Evolutionary conservation across 2,329 filamentous ascomycete species (phyloP), one percentile per base, ranked within the genome.

Genomic region (Cladosporium sp.): DNA sequence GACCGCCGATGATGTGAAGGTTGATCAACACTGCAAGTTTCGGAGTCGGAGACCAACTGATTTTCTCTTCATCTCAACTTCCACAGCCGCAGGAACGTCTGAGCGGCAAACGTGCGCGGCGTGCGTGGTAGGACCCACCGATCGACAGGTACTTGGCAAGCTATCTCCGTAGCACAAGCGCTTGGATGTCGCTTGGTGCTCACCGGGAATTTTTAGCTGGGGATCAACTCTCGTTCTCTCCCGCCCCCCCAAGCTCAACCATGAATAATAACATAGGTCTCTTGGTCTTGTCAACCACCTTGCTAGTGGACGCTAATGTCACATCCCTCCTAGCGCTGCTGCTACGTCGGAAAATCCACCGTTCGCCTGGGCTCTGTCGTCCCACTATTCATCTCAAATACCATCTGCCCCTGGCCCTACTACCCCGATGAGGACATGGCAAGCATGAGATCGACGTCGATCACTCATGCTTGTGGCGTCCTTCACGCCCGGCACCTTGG

Each of bases 311-410:
- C 22, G 9, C 22, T 27, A 27, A 9, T 27, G 22, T 27, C 22
- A 27, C 9, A 9, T 27, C 22, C 22, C 9, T 27, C 22, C n/a
- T 36, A 36, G 32, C 32, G 32, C 4, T 36, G 11, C 32, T n/a
- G n/a, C n/a, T 36, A n/a, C n/a, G 32, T 36, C 12, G 32, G 32
- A 36, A 36, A 7, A n/a, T 4, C 15, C 22, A 17, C 7, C 9
- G 11, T 36, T 36, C 8, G 32, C 15, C 12, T 36, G 15, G 12
- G 15, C 22, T 36, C 32, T n/a, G 12, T 15, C 32, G 17, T 19
- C n/a, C 45, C 45, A 48, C 45, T 48, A 41, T 48, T 48, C 27
- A 48, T 48, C 37, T 34, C 45, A 48, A 48, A 48, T 47, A 20
- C 19, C 30, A 7, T 27, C 9, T 11, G 6, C 43, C 34, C 43